Base-by-base conservation (phyloP, 2,329 filamentous ascomycete genomes). In the Tolypocladium sp. region DNA sequence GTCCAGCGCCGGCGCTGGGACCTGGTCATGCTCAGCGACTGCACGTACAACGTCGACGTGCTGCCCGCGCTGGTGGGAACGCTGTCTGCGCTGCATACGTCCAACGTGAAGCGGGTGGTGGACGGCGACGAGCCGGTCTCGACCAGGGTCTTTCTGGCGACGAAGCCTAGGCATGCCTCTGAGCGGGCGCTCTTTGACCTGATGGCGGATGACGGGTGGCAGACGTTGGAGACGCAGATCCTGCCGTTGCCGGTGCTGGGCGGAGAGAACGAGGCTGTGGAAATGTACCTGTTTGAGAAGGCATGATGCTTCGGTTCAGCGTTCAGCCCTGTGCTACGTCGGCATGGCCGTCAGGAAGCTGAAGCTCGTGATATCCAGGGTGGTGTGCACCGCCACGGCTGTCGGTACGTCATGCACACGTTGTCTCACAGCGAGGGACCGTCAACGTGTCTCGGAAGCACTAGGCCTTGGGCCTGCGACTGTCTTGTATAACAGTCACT, bases 31-130 rank as follows among this genome's bases (percentile, higher is more conserved):
- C 71, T 85, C 27, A 84, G 82, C 66, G 83, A 86, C 68, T 84
- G 83, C 74, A 85, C 82, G 0, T 85, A 85, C 73, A 85, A 85
- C 61, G 78, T 77, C 57, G 82, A 85, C 66, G 79, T 77, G 62
- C 70, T 85, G 33, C 77, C 80, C 1, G 75, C 79, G 2, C 73
- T 86, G 27, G 78, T 84, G 4, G 75, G 75, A 57, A 84, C 82
- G 1, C 69, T 85, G 41, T 77, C 77, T 2, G 76, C 78, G 2
- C 66, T 85, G 13, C 79, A 83, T 61, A 58, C 60, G 2, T 65
- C 68, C 10, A 80, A 76, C 27, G 40, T 61, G 44, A 60, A 62
- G 2, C 66, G 68, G 46, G 59, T 64, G 30, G 61, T 63, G 0
- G 57, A 59, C 9, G 57, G 54, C n/a, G 59, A 58, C 27, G 59